Evolutionary conservation across 2,329 filamentous ascomycete species (phyloP).

Genomic region (Pezicula neosporulosa): DNA sequence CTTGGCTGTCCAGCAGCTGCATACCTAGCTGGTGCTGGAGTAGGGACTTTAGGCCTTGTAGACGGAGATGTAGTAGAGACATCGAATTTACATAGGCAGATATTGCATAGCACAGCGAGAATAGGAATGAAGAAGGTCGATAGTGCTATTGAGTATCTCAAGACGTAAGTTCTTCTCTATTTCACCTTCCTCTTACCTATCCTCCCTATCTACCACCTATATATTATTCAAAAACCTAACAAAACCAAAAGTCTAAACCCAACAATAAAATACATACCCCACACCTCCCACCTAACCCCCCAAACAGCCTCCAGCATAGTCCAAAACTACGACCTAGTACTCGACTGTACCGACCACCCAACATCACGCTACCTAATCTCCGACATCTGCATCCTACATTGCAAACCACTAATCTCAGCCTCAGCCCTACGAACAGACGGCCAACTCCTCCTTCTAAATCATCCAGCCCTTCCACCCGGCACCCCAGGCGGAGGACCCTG

Average conservation of each 20-base stretch:
- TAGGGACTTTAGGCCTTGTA: conserved; percentile 78
- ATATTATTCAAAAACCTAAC: too few species aligned
- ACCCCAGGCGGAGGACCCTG: conserved; percentile 68
- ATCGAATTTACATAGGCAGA: conserved; percentile 90
- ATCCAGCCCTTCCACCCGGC: conserved; percentile 62
- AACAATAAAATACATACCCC: conserved; percentile 57
- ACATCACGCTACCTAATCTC: conserved; percentile 90
- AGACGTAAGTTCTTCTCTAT: conserved; percentile 37
- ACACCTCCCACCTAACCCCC: conserved; percentile 63
- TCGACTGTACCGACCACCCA: conserved; percentile 95
- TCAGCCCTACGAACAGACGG: conserved; percentile 87
- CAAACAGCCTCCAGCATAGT: conserved; percentile 66
- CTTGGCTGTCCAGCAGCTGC: conserved; percentile 87
- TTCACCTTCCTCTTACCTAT: background rate
- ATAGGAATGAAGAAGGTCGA: conserved; percentile 79
- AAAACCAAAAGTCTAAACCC: conserved; percentile 63
- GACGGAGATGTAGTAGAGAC: conserved; percentile 86
- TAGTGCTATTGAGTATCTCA: conserved; percentile 62
- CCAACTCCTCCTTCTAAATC: conserved; percentile 85
- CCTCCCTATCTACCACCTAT: too few species aligned
- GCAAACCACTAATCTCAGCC: conserved; percentile 81
- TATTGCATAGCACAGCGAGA: conserved; percentile 69
- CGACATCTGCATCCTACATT: conserved; percentile 77
- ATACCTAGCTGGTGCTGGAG: conserved; percentile 88
- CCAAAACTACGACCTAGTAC: conserved; percentile 71